Evolutionary conservation across 1,139 yeast genomes (phyloP), one percentile per base, ranked within the genome.

Genomic region (Scheffersomyces parashehatae): DNA sequence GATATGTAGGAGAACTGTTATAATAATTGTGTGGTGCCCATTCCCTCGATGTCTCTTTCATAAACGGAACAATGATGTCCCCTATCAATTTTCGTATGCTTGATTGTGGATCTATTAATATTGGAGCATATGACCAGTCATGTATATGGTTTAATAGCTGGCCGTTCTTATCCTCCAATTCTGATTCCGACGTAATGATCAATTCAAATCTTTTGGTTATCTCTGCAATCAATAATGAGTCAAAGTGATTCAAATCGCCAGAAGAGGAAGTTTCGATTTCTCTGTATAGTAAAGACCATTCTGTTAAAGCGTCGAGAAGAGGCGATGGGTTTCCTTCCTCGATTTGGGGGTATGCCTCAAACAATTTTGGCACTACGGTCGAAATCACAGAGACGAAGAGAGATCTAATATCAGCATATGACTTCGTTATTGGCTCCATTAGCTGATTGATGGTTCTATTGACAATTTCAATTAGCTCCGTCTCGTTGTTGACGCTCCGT

Each of bases 41-140:
- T 4, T 38, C 33, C 24, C 48, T 41, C 2, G 57, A 37, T 5
- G 42, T 35, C 3, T 41, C 26, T 9, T 37, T 28, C 10, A 60
- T 48, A 11, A 44, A 49, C 1, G 67, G 67, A 2, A 53, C 32
- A 8, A 65, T 48, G 3, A 51, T 14, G 6, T 58, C 56, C n/a
- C 44, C 39, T 2, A 52, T 43, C 6, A 62, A 44, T 35, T 49
- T 48, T 3, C 48, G 43, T n/a, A 64, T 38, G 4, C 53, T 37
- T 11, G 44, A 24, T n/a, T 52, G 47, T 2, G 49, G 46, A 35
- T 55, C 44, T 2, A 56, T 38, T 28, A 59, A 44, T 0, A 59
- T 44, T 1, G 60, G 53, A 3, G 55, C 40, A 6, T 48, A 50
- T 10, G 51, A 12, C 59, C 59, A 56, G 10, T 44, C 39, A 9